phyloP scores from a whole-genome alignment of 2,329 filamentous ascomycete genomes.

The Aspergillus candidus region DNA sequence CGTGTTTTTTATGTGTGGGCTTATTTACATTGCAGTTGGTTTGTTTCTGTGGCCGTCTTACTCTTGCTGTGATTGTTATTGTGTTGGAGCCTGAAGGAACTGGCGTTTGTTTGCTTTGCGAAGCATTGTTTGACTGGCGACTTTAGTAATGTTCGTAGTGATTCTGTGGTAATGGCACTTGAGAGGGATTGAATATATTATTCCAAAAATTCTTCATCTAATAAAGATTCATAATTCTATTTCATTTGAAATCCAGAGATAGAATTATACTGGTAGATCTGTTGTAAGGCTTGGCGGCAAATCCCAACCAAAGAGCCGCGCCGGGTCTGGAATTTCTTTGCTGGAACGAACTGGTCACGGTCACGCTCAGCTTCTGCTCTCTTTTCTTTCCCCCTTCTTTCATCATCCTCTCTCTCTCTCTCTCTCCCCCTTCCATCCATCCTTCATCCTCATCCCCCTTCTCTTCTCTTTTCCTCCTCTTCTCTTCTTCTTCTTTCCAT shows the following conservation, averaged over 20 bases:
- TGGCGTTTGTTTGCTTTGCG: conserved; percentile 7
- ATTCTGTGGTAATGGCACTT: too few species aligned
- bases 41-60: conserved; percentile 6
- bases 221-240: too few species aligned
- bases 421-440: conserved; percentile 7
- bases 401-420: conserved; percentile 12
- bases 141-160: too few species aligned
- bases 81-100: conserved; percentile 9
- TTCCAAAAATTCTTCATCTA: too few species aligned
- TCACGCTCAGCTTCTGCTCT: conserved; percentile 8
- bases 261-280: too few species aligned
- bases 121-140: too few species aligned
- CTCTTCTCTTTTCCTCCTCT: neutral
- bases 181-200: too few species aligned
- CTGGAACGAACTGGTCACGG: conserved; percentile 1
- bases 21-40: conserved; percentile 1
- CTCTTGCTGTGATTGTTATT: neutral
- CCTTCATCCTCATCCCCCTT: neutral
- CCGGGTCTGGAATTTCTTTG: conserved; percentile 11
- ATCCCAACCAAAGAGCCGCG: neutral
- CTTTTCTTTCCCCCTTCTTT: conserved; percentile 15
- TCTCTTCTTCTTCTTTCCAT: conserved; percentile 14
- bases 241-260: too few species aligned
- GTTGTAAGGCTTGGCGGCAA: too few species aligned
- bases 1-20: neutral